phyloP scores from a whole-genome alignment of 805 yeast species.

The Cyberlindnera nakhonratchasimensis region DNA sequence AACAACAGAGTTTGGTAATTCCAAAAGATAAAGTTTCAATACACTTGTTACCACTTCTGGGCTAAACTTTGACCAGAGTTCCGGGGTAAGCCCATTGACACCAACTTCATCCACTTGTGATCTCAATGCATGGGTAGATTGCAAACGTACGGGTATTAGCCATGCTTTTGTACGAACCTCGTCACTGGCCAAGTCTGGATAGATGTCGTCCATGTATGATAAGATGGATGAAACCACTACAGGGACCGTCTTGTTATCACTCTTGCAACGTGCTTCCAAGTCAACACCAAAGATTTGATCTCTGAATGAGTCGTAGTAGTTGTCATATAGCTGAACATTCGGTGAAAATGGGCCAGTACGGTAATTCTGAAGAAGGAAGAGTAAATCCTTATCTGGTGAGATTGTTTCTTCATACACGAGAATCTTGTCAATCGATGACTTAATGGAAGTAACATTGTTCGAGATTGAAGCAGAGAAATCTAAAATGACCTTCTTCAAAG shows the following conservation, averaged over 20 bases:
- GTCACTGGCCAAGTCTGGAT: slow-evolving; percentile 69
- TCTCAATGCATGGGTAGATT: slow-evolving; percentile 59
- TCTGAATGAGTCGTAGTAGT: slow-evolving; percentile 65
- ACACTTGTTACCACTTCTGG: slow-evolving; percentile 65
- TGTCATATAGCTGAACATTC: slow-evolving; percentile 68
- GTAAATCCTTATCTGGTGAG: slow-evolving; percentile 64
- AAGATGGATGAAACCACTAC: slow-evolving; percentile 58
- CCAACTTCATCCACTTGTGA: slow-evolving; percentile 51
- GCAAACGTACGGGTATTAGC: slow-evolving; percentile 62
- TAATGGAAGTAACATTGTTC: slow-evolving; percentile 54
- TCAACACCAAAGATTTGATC: slow-evolving; percentile 81
- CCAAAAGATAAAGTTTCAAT: slow-evolving; percentile 69
- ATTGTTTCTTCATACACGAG: slow-evolving; percentile 66
- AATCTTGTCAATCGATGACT: slow-evolving; percentile 57
- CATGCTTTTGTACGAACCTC: slow-evolving; percentile 64
- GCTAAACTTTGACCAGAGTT: slow-evolving; percentile 32
- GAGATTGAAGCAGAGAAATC: slow-evolving; percentile 70
- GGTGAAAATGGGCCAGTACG: slow-evolving; percentile 76
- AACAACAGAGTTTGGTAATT: slow-evolving; percentile 74
- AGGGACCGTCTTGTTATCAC: slow-evolving; percentile 74
- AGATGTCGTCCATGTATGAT: slow-evolving; percentile 62
- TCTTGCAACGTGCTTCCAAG: slow-evolving; percentile 62
- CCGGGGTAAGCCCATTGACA: slow-evolving; percentile 34
- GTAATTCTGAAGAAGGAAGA: slow-evolving; percentile 61
- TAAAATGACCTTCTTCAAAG: slow-evolving; percentile 68